Conservation (phyloP, 768 basidiomycete genomes). For the Hygrophorus russula region DNA sequence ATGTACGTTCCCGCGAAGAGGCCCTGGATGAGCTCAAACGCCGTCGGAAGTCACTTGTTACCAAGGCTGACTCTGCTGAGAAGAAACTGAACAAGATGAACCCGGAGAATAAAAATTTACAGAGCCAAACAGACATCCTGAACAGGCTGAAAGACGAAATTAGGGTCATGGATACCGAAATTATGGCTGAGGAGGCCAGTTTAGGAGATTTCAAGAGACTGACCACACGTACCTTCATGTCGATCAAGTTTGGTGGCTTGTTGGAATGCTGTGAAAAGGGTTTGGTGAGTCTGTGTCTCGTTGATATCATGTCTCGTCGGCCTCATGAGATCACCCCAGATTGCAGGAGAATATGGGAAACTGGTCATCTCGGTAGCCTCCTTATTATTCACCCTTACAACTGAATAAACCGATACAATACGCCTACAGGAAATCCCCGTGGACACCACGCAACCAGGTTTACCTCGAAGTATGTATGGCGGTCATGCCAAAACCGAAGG, state of each 20-base stretch:
- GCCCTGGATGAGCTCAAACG: conserved; percentile 65
- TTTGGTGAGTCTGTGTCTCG: conserved; percentile 21
- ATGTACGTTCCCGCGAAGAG: conserved; percentile 78
- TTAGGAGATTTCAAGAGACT: conserved; percentile 77
- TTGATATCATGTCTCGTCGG: not conserved
- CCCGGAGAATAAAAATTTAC: conserved; percentile 77
- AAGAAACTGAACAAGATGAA: conserved; percentile 86
- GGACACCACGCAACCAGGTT: conserved; percentile 70
- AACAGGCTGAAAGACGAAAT: conserved; percentile 70
- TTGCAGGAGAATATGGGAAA: conserved; percentile 45
- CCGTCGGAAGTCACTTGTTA: conserved; percentile 50
- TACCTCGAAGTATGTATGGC: conserved; percentile 61
- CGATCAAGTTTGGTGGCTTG: conserved; percentile 80
- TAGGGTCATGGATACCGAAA: conserved; percentile 65
- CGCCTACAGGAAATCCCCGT: conserved; percentile 63
- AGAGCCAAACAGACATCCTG: conserved; percentile 59
- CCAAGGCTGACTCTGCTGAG: conserved; percentile 75
- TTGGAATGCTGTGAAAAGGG: conserved; percentile 81
- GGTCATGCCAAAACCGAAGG: conserved; percentile 52
- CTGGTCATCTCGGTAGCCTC: conserved; percentile 31
- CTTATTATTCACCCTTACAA: not conserved
- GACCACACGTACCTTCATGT: conserved; percentile 59
- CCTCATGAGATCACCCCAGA: conserved; percentile 19
- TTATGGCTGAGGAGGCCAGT: conserved; percentile 70
- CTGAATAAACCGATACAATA: not conserved